phyloP scores from a whole-genome alignment of 805 yeast genomes.

The Kuraishia floccosa region DNA sequence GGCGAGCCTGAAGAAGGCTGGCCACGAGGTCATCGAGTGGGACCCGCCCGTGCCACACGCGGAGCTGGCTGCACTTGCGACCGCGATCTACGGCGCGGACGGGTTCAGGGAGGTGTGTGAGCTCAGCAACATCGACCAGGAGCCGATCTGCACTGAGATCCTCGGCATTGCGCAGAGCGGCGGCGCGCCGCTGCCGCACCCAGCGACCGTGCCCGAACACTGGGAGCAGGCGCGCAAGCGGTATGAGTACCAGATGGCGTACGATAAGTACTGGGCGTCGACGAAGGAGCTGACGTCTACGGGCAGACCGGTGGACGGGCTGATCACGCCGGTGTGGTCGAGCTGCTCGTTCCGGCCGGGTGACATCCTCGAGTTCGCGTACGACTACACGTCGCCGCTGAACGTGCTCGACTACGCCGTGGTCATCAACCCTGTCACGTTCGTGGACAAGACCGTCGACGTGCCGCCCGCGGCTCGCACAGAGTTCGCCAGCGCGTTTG shows the following conservation, averaged over 20 bases:
- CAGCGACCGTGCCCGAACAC: constrained; percentile 33
- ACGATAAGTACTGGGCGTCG: constrained; percentile 23
- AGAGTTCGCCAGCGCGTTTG: constrained; percentile 23
- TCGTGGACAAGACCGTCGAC: constrained; percentile 31
- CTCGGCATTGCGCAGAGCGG: constrained; percentile 9
- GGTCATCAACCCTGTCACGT: constrained; percentile 4
- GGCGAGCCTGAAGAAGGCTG: constrained; percentile 21
- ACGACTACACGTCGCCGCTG: constrained; percentile 3
- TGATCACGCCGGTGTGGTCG: constrained; percentile 57
- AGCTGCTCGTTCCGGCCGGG: constrained; percentile 49
- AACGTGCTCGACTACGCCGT: constrained; percentile 5
- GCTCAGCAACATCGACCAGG: constrained; percentile 25
- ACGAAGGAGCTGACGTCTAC: constrained; percentile 36
- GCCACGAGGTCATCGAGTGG: constrained; percentile 43
- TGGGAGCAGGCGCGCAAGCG: constrained; percentile 29
- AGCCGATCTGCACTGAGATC: constrained; percentile 11
- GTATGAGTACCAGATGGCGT: constrained; percentile 1
- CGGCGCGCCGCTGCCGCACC: constrained; percentile 9
- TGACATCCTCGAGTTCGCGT: constrained; percentile 32
- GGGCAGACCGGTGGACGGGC: constrained; percentile 41
- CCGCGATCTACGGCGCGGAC: constrained; percentile 32
- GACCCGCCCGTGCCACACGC: constrained; percentile 24
- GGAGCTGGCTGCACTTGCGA: constrained; percentile 14
- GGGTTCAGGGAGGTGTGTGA: constrained; percentile 19
- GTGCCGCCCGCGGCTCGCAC: too few relatives aligned